Evolutionary conservation across 78 protist species (phyloP), one percentile per base, ranked within the genome.

Genomic region (Parvularia atlantis): DNA sequence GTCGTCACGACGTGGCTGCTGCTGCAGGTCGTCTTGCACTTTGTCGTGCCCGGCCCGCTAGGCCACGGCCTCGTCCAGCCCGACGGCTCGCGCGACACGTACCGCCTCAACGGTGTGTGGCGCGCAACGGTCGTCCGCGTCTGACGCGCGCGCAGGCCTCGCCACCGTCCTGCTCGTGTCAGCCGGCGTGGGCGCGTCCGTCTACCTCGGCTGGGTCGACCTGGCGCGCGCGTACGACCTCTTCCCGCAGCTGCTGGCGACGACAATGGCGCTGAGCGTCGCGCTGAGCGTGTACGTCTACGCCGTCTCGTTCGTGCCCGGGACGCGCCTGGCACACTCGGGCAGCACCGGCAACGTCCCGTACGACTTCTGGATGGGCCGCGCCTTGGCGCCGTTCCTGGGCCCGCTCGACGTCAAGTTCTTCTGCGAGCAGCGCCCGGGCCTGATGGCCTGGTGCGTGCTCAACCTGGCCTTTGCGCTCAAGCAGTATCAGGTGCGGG

Each of bases 361-460:
- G 52, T 87, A 90, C 73, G 90, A 90, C 75, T 82, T 83, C 69
- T 90, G 69, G 74, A 79, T 90, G 66, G 95, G 95, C 24, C 80
- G 82, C 60, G 91, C 82, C 56, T 84, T 86, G 44, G 87, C 86
- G 58, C 95, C 95, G 17, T 84, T 92, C 53, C 71, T 87, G 9
- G 88, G 87, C 44, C 14, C 53, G n/a, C 77, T 90, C 46, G 95
- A 90, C 61, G 59, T 86, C 36, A 90, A 90, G 83, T 39, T 72
- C 24, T 71, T 84, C 64, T 87, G 85, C 69, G 92, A 90, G 76
- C 87, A 78, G 36, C 90, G 95, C 31, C 95, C 95, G 14, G 95
- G 92, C 44, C 79, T 91, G 19, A 77, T 80, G 70, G 87, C 81
- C 26, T 91, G 95, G 95, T 40, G 48, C 14, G 31, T 85, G 17